Evolutionary conservation across 2,329 filamentous ascomycete genomes (phyloP), one percentile per base, ranked within the genome.

Genomic region (Colletotrichum agaves): DNA sequence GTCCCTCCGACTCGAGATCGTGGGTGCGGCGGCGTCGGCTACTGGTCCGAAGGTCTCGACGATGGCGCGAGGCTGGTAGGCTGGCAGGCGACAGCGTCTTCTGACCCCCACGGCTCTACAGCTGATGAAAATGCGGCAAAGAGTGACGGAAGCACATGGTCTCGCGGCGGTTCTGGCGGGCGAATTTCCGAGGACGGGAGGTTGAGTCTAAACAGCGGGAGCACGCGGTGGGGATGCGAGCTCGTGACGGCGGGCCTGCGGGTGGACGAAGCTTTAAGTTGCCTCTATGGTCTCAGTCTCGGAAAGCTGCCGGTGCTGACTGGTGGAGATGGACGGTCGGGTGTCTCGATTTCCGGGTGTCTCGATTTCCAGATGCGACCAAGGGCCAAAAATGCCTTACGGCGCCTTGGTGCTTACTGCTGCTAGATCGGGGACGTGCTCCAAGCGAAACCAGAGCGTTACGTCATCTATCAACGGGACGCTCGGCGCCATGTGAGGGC

Each of bases 81-180:
- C 63, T 62, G 27, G 17, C 63, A 69, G 57, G 57, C 66, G 63
- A 58, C 62, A 57, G 23, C 41, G 63, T 69, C 66, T 69, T 69
- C 56, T 69, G 66, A 69, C 31, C 49, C 57, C 57, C 63, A 57
- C 56, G 35, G 43, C 58, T 61, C 33, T 69, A 69, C 63, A 67
- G 66, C 47, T 69, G 66, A 67, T 61, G 49, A 44, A 33, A 31
- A 39, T 17, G 39, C 23, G 43, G 15, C 31, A 43, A 44, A 57
- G n/a, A 41, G 35, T 69, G 63, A 62, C 23, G 39, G 50, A 67
- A 46, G 50, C 66, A 69, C 66, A 69, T 69, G 66, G 53, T 69
- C 49, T 62, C 23, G 66, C 37, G 44, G 52, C 41, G 63, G 35
- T 27, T 67, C 35, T 52, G 35, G 46, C 59, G 19, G 49, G 44